These are phyloP conservation scores for Dictyostelium brefeldianum DNA, from an alignment of 78 protist genomes.

Conservation along the genomic window DNA sequence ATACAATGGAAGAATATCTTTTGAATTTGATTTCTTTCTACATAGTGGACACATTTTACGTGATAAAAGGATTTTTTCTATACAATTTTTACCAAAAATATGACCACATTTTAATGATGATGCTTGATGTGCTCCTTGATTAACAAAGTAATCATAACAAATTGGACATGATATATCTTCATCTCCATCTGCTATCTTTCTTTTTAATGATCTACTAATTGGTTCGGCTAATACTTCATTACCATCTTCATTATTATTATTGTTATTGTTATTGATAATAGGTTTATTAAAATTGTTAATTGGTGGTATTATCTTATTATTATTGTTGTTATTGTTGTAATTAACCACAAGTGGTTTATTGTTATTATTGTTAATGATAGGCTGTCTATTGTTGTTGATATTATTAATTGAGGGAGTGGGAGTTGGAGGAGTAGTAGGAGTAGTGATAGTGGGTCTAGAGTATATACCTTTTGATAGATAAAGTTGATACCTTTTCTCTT, in stretches of 20 bases:
- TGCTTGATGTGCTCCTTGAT: conserved; percentile 12
- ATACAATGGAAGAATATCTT: conserved; percentile 1
- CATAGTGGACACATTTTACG: conserved; percentile 29
- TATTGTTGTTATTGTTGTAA: not conserved
- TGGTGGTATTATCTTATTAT: not conserved
- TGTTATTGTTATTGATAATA: not conserved
- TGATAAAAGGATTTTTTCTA: not conserved
- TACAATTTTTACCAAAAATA: conserved; percentile 26
- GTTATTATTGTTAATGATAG: not conserved
- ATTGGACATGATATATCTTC: conserved; percentile 17
- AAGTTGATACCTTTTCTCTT: no score
- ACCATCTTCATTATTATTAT: not conserved
- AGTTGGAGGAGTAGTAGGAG: no score
- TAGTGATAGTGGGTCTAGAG: no score
- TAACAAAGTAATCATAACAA: conserved; percentile 35
- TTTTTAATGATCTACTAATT: not conserved
- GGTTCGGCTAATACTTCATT: not conserved
- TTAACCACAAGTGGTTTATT: no score
- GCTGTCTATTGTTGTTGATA: not conserved
- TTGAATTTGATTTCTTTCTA: not conserved
- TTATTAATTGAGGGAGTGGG: no score
- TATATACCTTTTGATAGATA: no score
- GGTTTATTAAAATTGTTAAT: no score
- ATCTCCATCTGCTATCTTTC: not conserved
- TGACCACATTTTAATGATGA: conserved; percentile 46